Evolutionary conservation across 768 basidiomycete species (phyloP).

Genomic region (Suillus paluster): DNA sequence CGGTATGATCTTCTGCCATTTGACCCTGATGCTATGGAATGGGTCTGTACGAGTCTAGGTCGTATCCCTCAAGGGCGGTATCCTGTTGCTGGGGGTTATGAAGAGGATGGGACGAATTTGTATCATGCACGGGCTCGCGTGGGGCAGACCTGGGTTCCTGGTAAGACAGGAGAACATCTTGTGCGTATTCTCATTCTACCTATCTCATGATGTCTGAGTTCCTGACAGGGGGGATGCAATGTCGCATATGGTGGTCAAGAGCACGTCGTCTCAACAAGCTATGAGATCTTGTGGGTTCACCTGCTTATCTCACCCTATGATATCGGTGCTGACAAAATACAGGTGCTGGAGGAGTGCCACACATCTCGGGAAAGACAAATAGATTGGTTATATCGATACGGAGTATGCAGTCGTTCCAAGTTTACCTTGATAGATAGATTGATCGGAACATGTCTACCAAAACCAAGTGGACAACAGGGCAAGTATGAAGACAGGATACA

Average conservation of each 20-base stretch:
- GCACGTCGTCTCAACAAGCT: conserved; percentile 40
- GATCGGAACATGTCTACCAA: background rate
- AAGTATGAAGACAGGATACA: background rate
- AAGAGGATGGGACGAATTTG: conserved; percentile 65
- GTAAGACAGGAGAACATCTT: conserved; percentile 73
- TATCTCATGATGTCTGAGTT: background rate
- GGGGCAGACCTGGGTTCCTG: conserved; percentile 63
- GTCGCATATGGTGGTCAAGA: conserved; percentile 46
- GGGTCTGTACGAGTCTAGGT: conserved; percentile 65
- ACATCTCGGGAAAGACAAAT: background rate
- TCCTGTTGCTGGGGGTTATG: conserved; percentile 77
- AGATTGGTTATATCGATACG: background rate
- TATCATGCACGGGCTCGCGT: conserved; percentile 68
- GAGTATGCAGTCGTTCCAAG: background rate
- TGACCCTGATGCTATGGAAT: conserved; percentile 71
- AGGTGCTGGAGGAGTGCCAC: conserved; percentile 43
- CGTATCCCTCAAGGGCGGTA: conserved; percentile 57
- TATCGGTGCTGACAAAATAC: background rate
- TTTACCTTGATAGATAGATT: background rate
- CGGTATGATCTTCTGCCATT: conserved; percentile 80
- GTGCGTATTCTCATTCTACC: conserved; percentile 40
- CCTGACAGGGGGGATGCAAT: conserved; percentile 44
- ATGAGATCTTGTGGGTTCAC: conserved; percentile 47
- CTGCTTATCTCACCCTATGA: background rate
- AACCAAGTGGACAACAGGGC: background rate